Conservation (phyloP, 2,329 filamentous ascomycete genomes). For the Phaeosphaeriaceae sp. region DNA sequence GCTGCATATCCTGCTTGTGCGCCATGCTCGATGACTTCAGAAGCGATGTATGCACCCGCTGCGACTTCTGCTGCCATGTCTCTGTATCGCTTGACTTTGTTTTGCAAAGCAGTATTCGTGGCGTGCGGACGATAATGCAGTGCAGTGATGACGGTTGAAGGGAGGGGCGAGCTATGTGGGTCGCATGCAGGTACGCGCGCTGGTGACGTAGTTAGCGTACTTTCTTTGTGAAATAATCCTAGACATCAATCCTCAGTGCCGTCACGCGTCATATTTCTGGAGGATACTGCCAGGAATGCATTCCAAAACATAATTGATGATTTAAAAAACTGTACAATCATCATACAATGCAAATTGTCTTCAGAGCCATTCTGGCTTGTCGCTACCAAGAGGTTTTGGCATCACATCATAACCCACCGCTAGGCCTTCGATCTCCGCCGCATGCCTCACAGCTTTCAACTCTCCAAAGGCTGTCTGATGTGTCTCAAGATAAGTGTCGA, state of each 20-base stretch:
- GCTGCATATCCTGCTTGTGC: constrained; percentile 49
- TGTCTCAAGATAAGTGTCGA: constrained; percentile 52
- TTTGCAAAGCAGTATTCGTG: not conserved
- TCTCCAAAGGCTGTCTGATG: constrained; percentile 55
- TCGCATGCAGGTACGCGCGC: constrained; percentile 2
- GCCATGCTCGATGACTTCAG: constrained; percentile 51
- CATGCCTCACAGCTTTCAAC: constrained; percentile 58
- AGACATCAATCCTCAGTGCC: not conserved
- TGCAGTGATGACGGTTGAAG: not conserved
- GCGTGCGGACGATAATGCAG: not conserved
- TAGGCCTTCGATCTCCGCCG: constrained; percentile 56
- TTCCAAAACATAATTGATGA: too few species aligned
- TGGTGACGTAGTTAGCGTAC: not conserved
- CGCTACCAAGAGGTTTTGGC: constrained; percentile 59
- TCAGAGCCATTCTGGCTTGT: constrained; percentile 51
- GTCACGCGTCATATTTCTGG: not conserved
- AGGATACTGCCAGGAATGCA: not conserved
- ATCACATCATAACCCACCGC: constrained; percentile 59
- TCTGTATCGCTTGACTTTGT: not conserved
- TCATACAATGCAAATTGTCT: not conserved
- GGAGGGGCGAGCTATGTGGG: constrained; percentile 2
- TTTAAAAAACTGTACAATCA: not conserved
- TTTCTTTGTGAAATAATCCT: not conserved
- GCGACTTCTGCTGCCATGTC: constrained; percentile 52
- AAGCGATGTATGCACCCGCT: constrained; percentile 45